Conservation (phyloP, 1,139 yeast species). For the Kodamaea fungicola region DNA sequence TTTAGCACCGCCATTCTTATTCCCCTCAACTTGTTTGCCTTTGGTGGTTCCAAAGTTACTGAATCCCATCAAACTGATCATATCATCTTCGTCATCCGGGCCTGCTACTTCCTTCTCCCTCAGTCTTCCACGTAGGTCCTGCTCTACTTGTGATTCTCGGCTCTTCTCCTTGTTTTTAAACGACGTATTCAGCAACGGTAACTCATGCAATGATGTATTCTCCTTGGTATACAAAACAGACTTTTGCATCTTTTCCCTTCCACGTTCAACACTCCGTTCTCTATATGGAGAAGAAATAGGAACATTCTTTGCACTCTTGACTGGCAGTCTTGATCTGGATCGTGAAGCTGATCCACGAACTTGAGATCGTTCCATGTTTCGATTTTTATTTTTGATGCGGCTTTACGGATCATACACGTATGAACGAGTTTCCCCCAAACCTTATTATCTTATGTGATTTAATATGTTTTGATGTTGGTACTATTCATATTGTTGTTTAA, state of each 20-base stretch:
- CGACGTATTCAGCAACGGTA: conserved; percentile 18
- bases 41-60: conserved; percentile 59
- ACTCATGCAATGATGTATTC: conserved; percentile 13
- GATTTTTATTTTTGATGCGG: not conserved
- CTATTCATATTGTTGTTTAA: too few relatives aligned
- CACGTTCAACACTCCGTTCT: conserved; percentile 15
- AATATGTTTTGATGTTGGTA: too few relatives aligned
- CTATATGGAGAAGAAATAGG: conserved; percentile 9
- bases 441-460: too few relatives aligned
- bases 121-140: conserved; percentile 25
- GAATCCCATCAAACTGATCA: conserved; percentile 61
- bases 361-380: not conserved
- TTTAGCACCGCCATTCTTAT: conserved; percentile 46
- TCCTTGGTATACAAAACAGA: conserved; percentile 15
- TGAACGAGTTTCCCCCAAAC: too few relatives aligned
- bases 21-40: conserved; percentile 53
- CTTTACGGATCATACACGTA: not conserved
- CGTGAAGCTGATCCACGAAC: conserved; percentile 1
- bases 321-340: conserved; percentile 23
- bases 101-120: conserved; percentile 15
- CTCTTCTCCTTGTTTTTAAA: conserved; percentile 11
- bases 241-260: conserved; percentile 15
- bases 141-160: conserved; percentile 14
- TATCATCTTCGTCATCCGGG: conserved; percentile 19
- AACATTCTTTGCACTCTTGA: conserved; percentile 4